Evolutionary conservation across 148 eudicot genomes (phyloP), one percentile per base, ranked within the genome.

Genomic region (Spergularia marina): DNA sequence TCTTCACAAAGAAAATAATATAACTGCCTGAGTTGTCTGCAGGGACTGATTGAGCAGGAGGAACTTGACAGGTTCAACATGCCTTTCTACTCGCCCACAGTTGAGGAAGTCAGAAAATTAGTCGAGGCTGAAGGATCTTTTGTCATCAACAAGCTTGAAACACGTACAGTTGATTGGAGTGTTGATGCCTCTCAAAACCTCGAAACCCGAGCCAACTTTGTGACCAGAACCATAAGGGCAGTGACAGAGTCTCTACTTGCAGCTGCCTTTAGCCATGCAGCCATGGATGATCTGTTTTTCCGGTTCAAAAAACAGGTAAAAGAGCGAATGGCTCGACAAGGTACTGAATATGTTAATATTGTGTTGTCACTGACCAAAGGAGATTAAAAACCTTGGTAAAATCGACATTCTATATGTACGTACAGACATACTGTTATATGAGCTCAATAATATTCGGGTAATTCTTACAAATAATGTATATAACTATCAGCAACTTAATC

Each of bases 11-110:
- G 10, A 13, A 47, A 13, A 47, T 44, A 10, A 23, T 7, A 49
- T 64, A 53, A 75, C 71, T 56, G 36, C 12, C 34, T 51, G 52
- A 8, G 18, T 44, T 68, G 17, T 49, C 16, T 25, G 67, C 69
- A 85, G 87, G 84, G 78, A 51, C 36, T 78, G 5, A 75, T 85
- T 23, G 67, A 80, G 59, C 74, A 82, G 74, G 80, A 78, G 77
- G 77, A 77, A 30, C 47, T 82, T 9, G 80, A 75, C 49, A 61
- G 52, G 16, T 84, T 83, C 76, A 83, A 90, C 75, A 6, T 90
- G 63, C 91, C 90, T 0, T 13, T 71, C 2, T 85, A 86, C 51
- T 4, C 56, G 7, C 85, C 94, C 10, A 80, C 68, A 36, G 60
- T 30, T 5, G 77, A 82, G 25, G 90, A 90, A 74, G 78, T 86